These are phyloP conservation scores for Euphrasia confusa DNA, from an alignment of 257 asterid genomes.

Conservation along the genomic window DNA sequence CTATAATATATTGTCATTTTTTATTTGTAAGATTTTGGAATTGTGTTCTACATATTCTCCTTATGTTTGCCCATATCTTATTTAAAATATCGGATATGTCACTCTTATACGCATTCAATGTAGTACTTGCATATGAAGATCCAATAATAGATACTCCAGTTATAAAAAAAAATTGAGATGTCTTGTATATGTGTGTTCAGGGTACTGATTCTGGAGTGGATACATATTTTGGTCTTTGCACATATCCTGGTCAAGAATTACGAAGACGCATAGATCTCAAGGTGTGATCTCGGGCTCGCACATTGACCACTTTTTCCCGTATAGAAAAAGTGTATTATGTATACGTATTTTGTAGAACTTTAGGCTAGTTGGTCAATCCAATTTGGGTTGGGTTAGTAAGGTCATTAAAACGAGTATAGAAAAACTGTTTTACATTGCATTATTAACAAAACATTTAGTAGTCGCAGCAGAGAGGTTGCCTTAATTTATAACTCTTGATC, in stretches of 20 bases:
- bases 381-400: conserved; percentile 7
- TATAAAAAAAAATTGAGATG: background rate
- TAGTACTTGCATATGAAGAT: background rate
- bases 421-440: background rate
- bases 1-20: too few relatives aligned
- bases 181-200: conserved; percentile 29
- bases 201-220: conserved; percentile 89
- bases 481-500: background rate
- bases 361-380: conserved; percentile 11
- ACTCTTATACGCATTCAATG: background rate
- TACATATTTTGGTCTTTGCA: conserved; percentile 93
- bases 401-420: background rate
- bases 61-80: too few relatives aligned
- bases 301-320: background rate
- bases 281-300: conserved; percentile 10
- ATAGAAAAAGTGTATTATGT: conserved; percentile 1
- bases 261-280: conserved; percentile 89
- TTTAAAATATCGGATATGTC: too few relatives aligned
- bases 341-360: background rate
- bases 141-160: background rate
- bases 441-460: background rate
- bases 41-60: too few relatives aligned
- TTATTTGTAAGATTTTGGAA: too few relatives aligned
- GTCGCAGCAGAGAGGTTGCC: background rate
- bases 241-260: conserved; percentile 74